Evolutionary conservation across 345 rosid species (phyloP).

Genomic region (Eucalyptus pauciflora): DNA sequence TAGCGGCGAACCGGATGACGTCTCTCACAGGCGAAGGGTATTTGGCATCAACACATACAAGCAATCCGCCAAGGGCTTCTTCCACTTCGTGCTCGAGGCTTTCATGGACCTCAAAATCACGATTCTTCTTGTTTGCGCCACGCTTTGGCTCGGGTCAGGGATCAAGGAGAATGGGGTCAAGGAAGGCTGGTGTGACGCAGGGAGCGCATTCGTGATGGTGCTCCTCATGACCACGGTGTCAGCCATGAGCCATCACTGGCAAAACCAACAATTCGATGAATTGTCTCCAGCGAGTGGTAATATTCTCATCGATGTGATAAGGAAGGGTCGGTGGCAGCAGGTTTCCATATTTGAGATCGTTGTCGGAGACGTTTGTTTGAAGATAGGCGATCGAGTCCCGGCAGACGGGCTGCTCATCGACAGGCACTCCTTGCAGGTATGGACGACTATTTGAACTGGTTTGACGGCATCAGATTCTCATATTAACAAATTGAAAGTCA

Average conservation of each 20-base stretch:
- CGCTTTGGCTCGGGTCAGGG: constrained; percentile 46
- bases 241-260: constrained; percentile 33
- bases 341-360: constrained; percentile 49
- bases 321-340: constrained; percentile 26
- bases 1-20: constrained; percentile 9
- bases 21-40: constrained; percentile 18
- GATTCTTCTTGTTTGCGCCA: constrained; percentile 42
- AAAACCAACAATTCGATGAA: constrained; percentile 42
- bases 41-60: constrained; percentile 58
- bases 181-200: constrained; percentile 73
- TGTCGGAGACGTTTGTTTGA: constrained; percentile 48
- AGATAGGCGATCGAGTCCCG: constrained; percentile 54
- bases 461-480: neutral
- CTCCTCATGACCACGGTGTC: constrained; percentile 41
- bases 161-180: constrained; percentile 43
- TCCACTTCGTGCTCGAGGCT: constrained; percentile 30
- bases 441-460: neutral
- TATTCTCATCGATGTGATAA: constrained; percentile 38
- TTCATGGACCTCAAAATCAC: constrained; percentile 32
- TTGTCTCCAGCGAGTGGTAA: constrained; percentile 35
- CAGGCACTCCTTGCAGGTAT: constrained; percentile 21
- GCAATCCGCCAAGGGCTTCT: constrained; percentile 36
- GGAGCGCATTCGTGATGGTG: constrained; percentile 43
- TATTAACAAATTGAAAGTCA: no score
- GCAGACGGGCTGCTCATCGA: constrained; percentile 48